phyloP scores from a whole-genome alignment of 1,284 basidiomycete genomes.

The Melanopsichium pennsylvanicum region DNA sequence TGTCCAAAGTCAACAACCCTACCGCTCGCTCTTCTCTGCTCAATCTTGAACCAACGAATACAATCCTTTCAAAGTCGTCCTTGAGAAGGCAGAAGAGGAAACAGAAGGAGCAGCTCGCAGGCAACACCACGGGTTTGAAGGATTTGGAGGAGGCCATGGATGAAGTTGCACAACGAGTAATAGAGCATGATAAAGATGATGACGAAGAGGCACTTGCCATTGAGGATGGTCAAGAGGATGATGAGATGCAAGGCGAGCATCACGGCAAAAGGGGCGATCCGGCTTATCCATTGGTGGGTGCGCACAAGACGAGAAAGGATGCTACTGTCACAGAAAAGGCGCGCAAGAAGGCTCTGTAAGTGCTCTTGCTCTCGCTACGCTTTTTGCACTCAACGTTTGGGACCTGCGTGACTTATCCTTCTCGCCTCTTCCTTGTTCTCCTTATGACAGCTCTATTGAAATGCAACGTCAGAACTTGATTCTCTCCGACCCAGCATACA shows the following conservation, averaged over 20 bases:
- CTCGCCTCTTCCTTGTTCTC: background rate
- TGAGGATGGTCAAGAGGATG: conserved; percentile 21
- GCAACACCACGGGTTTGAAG: conserved; percentile 52
- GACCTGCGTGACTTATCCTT: background rate
- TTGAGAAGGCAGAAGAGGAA: conserved; percentile 53
- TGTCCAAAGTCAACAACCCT: conserved; percentile 39
- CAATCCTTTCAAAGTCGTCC: conserved; percentile 47
- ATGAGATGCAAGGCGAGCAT: conserved; percentile 4
- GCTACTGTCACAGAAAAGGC: conserved; percentile 51
- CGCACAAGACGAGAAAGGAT: conserved; percentile 21
- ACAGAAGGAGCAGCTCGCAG: conserved; percentile 54
- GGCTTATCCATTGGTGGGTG: conserved; percentile 22
- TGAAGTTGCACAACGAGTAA: conserved; percentile 28
- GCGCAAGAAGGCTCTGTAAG: conserved; percentile 54
- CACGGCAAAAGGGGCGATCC: conserved; percentile 2
- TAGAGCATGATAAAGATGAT: conserved; percentile 16
- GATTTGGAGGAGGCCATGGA: conserved; percentile 48
- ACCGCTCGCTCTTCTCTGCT: conserved; percentile 12
- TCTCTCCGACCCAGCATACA: conserved; percentile 51
- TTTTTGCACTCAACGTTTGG: background rate
- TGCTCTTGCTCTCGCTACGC: background rate
- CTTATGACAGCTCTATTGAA: conserved; percentile 41
- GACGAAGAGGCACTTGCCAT: conserved; percentile 18
- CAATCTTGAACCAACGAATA: conserved; percentile 19
- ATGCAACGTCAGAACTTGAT: conserved; percentile 56